Percentiles rank a stretch among this genome's conserved stretches.
Evolutionary conservation across 2,329 filamentous ascomycete genomes (phyloP).

Genomic region (Xylaria sp.): DNA sequence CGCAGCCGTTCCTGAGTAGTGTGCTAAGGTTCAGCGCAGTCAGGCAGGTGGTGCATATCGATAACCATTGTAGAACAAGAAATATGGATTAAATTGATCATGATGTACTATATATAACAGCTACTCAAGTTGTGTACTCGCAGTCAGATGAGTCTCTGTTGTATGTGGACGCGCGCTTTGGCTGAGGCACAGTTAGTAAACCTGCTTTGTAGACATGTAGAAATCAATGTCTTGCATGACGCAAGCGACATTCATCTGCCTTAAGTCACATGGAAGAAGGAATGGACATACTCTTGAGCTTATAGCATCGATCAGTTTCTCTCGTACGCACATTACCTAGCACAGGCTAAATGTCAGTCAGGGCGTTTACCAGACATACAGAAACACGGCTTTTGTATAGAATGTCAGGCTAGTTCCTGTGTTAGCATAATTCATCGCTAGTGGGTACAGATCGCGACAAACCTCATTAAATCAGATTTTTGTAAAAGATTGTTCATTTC

Average conservation of each 20-base stretch:
- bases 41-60: not conserved
- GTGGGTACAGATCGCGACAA: slow-evolving; percentile 25
- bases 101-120: slow-evolving; percentile 14
- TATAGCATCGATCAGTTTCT: not conserved
- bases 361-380: slow-evolving; percentile 15
- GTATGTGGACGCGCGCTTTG: not conserved
- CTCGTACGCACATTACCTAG: slow-evolving; percentile 37
- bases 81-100: not conserved
- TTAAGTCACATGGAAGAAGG: not conserved
- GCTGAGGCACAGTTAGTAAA: slow-evolving; percentile 12
- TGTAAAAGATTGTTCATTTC: slow-evolving; percentile 50
- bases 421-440: slow-evolving; percentile 34
- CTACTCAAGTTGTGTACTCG: not conserved
- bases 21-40: not conserved
- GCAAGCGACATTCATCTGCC: not conserved
- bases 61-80: not conserved
- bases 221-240: not conserved
- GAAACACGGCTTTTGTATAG: slow-evolving; percentile 15
- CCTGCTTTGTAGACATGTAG: no score
- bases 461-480: slow-evolving; percentile 55
- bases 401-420: slow-evolving; percentile 45
- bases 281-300: slow-evolving; percentile 26
- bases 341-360: slow-evolving; percentile 21
- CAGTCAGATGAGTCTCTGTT: not conserved
- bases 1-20: not conserved